Conservation (phyloP, 345 rosid genomes). For the Melaleuca alternifolia region DNA sequence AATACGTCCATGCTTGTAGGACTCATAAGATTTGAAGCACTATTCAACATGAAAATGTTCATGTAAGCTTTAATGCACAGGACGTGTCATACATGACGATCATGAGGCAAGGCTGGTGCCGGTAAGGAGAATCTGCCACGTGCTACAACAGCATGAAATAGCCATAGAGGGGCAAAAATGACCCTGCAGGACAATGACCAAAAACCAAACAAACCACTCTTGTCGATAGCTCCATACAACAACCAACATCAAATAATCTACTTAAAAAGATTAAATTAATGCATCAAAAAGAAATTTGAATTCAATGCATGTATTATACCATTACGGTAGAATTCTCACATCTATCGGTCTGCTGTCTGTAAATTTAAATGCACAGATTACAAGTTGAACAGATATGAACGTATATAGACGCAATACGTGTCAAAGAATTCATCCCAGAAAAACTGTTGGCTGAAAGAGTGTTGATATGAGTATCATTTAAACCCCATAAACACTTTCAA, state of each 20-base stretch:
- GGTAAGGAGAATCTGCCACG: slow-evolving; percentile 92
- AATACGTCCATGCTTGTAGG: background rate
- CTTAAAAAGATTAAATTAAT: background rate
- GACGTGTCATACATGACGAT: slow-evolving; percentile 46
- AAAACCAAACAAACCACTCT: background rate
- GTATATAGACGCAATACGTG: background rate
- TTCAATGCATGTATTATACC: background rate
- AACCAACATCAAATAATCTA: background rate
- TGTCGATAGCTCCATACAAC: background rate
- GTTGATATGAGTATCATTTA: background rate
- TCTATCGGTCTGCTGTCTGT: background rate
- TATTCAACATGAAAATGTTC: background rate
- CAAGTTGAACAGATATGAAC: background rate
- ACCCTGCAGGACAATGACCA: slow-evolving; percentile 36
- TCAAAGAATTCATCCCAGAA: background rate
- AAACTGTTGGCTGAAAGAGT: background rate
- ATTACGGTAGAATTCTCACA: background rate
- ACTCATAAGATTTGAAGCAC: background rate
- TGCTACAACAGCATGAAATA: slow-evolving; percentile 75
- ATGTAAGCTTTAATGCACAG: background rate
- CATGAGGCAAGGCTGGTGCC: slow-evolving; percentile 81
- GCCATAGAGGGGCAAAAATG: slow-evolving; percentile 63
- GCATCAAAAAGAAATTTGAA: background rate
- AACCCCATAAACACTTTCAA: background rate
- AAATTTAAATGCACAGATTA: background rate